These are phyloP conservation scores for Suillus cothurnatus DNA, from an alignment of 768 basidiomycete species.

Conservation along the genomic window DNA sequence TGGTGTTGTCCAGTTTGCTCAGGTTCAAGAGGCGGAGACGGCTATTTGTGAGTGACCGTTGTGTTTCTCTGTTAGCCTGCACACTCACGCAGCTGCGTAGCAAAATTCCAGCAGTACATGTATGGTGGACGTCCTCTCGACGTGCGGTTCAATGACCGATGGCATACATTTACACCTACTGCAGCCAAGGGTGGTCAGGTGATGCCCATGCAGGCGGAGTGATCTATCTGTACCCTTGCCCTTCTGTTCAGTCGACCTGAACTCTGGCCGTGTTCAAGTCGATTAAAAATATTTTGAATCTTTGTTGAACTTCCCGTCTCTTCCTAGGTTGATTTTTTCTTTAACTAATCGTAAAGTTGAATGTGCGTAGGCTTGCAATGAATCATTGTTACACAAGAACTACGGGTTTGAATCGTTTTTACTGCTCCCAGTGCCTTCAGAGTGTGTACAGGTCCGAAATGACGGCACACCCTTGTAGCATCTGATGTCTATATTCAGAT, in stretches of 20 bases:
- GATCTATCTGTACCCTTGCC: neutral
- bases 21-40: constrained; percentile 87
- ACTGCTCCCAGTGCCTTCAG: neutral
- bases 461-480: no score
- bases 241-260: neutral
- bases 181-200: constrained; percentile 87
- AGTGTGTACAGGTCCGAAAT: neutral
- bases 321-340: neutral
- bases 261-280: neutral
- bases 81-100: constrained; percentile 32
- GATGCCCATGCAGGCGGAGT: constrained; percentile 64
- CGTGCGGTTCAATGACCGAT: constrained; percentile 93
- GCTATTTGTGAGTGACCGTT: constrained; percentile 68
- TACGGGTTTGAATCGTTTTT: neutral
- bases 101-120: constrained; percentile 95
- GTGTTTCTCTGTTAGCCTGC: neutral
- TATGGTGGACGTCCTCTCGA: constrained; percentile 90
- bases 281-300: constrained; percentile 3
- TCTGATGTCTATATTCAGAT: no score
- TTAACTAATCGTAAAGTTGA: constrained; percentile 1
- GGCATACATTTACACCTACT: constrained; percentile 90
- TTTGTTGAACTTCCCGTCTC: neutral
- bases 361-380: constrained; percentile 2
- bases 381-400: neutral
- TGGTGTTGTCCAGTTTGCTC: constrained; percentile 94